Conservation (phyloP, 352 stramenopile genomes). For the Hyaloperonospora brassicae region DNA sequence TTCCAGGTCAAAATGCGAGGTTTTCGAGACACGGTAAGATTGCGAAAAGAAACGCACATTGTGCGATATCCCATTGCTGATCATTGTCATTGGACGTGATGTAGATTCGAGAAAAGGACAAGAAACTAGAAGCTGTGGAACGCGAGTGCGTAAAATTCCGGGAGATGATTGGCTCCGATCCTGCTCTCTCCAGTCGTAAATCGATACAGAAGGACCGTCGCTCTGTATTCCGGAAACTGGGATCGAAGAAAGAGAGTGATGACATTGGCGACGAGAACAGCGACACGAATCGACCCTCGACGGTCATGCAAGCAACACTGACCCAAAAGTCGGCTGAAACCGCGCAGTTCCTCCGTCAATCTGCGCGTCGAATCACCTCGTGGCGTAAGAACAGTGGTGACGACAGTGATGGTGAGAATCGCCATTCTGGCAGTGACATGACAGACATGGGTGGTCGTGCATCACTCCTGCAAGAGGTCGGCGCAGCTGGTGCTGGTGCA, state of each 20-base stretch:
- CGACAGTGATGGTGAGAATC: constrained; percentile 38
- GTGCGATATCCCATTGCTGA: constrained; percentile 5
- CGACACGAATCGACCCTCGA: constrained; percentile 34
- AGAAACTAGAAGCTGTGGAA: constrained; percentile 65
- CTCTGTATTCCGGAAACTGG: constrained; percentile 62
- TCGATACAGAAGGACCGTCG: constrained; percentile 36
- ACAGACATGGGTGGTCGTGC: constrained; percentile 38
- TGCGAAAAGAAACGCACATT: not conserved
- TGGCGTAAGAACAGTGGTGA: constrained; percentile 38
- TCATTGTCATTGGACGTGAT: constrained; percentile 3
- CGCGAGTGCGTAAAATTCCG: constrained; percentile 66
- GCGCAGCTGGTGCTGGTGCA: constrained; percentile 39
- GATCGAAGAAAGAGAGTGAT: constrained; percentile 65
- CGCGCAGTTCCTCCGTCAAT: constrained; percentile 65
- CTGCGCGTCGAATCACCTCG: constrained; percentile 60
- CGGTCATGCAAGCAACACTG: constrained; percentile 46
- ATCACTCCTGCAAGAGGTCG: constrained; percentile 63
- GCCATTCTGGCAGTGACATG: constrained; percentile 40
- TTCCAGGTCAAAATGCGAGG: constrained; percentile 82
- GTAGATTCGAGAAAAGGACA: constrained; percentile 76
- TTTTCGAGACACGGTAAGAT: constrained; percentile 48
- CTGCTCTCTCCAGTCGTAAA: constrained; percentile 27
- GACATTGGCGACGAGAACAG: constrained; percentile 33
- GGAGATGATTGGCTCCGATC: constrained; percentile 36
- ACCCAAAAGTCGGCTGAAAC: constrained; percentile 70